phyloP scores from a whole-genome alignment of 257 asterid genomes.

The Capsicum baccatum region DNA sequence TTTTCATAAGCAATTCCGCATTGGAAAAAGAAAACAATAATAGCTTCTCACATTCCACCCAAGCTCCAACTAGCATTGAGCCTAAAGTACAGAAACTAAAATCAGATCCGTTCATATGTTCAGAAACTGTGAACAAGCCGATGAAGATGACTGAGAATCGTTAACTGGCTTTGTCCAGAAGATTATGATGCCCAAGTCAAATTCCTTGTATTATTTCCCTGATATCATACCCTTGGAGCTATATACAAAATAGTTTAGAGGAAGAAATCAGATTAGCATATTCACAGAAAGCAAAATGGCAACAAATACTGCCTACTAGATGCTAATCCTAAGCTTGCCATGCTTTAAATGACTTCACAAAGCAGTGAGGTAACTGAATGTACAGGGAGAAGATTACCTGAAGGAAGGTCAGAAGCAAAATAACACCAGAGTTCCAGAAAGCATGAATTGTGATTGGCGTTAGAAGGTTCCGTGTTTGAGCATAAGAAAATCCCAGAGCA shows the following conservation, averaged over 20 bases:
- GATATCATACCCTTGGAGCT: constrained; percentile 94
- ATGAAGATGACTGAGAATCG: not conserved
- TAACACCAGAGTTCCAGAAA: constrained; percentile 93
- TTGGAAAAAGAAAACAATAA: not conserved
- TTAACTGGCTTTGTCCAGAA: not conserved
- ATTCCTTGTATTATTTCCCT: constrained; percentile 74
- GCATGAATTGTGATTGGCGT: constrained; percentile 90
- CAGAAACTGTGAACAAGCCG: not conserved
- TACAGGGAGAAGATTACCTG: constrained; percentile 52
- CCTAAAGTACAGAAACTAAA: not conserved
- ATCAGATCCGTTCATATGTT: not conserved
- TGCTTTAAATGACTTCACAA: constrained; percentile 1
- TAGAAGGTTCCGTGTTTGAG: constrained; percentile 91
- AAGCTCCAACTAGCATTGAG: constrained; percentile 10
- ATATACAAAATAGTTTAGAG: constrained; percentile 29
- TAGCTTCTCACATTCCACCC: constrained; percentile 7
- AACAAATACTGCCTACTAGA: constrained; percentile 1
- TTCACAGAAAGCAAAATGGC: not conserved
- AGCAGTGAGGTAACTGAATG: not conserved
- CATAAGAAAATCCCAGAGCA: constrained; percentile 84
- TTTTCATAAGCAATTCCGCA: not conserved
- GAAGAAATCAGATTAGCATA: constrained; percentile 12
- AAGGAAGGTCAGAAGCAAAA: constrained; percentile 85
- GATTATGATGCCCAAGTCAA: constrained; percentile 36
- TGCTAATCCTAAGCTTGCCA: not conserved